These are phyloP conservation scores for Ogataea pignaliae DNA, from an alignment of 805 yeast genomes.

Conservation along the genomic window DNA sequence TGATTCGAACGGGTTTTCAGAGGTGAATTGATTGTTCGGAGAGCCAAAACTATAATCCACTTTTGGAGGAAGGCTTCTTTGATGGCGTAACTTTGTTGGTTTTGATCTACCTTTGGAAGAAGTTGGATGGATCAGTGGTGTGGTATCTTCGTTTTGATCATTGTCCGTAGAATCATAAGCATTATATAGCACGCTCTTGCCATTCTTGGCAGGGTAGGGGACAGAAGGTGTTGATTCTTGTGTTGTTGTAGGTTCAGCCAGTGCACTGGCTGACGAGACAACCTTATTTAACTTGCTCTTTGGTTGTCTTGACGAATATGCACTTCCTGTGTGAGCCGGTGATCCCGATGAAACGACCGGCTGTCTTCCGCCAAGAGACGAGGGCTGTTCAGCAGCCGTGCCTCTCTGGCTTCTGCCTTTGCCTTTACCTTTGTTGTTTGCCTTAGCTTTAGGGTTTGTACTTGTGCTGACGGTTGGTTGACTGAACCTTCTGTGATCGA, in stretches of 20 bases:
- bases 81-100: background rate
- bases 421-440: background rate
- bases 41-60: background rate
- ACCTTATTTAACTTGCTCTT: slow-evolving; percentile 1
- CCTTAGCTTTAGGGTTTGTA: background rate
- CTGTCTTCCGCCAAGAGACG: background rate
- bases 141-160: no score
- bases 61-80: background rate
- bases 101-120: background rate
- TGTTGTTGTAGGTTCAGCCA: background rate
- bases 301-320: background rate
- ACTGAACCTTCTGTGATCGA: slow-evolving; percentile 22
- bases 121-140: background rate
- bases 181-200: no score
- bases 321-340: background rate
- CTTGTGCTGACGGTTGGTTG: background rate
- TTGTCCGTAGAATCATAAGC: no score
- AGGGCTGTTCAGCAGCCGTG: background rate
- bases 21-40: background rate
- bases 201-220: no score
- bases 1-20: slow-evolving; percentile 8
- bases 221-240: no score
- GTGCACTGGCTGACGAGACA: background rate
- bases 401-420: background rate
- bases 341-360: background rate